Evolutionary conservation across 2,329 filamentous ascomycete species (phyloP), one percentile per base, ranked within the genome.

Genomic region (Neonectria hederae): DNA sequence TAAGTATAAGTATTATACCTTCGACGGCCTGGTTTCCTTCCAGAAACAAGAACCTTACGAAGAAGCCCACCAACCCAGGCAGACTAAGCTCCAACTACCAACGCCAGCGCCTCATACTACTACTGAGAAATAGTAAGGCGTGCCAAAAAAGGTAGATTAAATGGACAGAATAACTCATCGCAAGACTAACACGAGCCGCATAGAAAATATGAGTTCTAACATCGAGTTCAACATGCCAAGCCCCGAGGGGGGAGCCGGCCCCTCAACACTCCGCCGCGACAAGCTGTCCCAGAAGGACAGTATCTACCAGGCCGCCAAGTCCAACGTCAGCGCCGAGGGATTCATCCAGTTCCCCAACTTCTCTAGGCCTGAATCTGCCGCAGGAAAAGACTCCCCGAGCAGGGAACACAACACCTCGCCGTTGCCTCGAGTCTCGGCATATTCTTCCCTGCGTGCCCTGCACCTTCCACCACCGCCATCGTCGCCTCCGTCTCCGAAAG

Each of bases 111-210:
- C 3, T 42, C n/a, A 19, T 42, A 4, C n/a, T 21, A 21, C n/a
- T 9, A 4, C 10, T 13, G 17, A 42, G 38, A n/a, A 42, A 11
- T 8, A 38, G 2, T 3, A 21, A 42, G 8, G 21, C 38, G 9
- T 11, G n/a, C 38, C n/a, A 3, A 42, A 19, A 8, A 42, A 21
- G 38, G 9, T 19, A 42, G n/a, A 8, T 10, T 19, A 42, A 10
- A 8, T 10, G n/a, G 11, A 10, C n/a, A 10, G 0, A 11, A 11
- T 0, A 21, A 2, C 7, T 2, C 9, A 21, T n/a, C 11, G 35
- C 13, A 8, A 42, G 10, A 42, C 38, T 42, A 19, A n/a, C n/a
- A 0, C 9, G n/a, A 42, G 7, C 7, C 21, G 8, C n/a, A 42
- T 4, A 42, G 38, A 3, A 10, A 42, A 19, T 8, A 19, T 4